These are phyloP conservation scores for Scalesia atractyloides DNA, from an alignment of 129 eudicot genomes.

Conservation along the genomic window DNA sequence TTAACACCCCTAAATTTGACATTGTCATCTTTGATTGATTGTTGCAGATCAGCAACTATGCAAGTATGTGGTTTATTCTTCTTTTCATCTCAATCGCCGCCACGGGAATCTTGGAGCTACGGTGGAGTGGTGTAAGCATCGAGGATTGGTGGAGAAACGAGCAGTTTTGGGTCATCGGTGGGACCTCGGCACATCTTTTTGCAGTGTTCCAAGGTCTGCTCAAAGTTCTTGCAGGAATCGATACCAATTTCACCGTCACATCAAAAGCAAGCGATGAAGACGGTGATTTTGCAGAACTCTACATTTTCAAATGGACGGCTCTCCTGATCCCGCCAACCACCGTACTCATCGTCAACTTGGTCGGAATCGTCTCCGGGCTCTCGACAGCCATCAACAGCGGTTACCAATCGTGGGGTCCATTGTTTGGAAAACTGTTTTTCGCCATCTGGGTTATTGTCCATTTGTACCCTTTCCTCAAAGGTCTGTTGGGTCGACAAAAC, in stretches of 20 bases:
- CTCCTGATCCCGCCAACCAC: constrained; percentile 70
- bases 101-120: constrained; percentile 58
- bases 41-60: constrained; percentile 64
- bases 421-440: constrained; percentile 70
- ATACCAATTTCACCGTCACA: constrained; percentile 63
- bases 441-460: constrained; percentile 74
- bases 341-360: constrained; percentile 52
- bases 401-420: constrained; percentile 68
- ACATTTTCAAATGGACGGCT: constrained; percentile 70
- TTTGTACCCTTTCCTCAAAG: constrained; percentile 67
- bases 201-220: constrained; percentile 70
- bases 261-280: constrained; percentile 61
- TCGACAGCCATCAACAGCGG: constrained; percentile 65
- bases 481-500: constrained; percentile 55
- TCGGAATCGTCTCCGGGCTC: constrained; percentile 62
- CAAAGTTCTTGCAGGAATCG: constrained; percentile 61
- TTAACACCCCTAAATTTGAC: not conserved
- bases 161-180: constrained; percentile 79
- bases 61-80: constrained; percentile 54
- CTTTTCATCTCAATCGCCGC: constrained; percentile 62
- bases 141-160: constrained; percentile 84
- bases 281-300: constrained; percentile 66
- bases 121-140: constrained; percentile 63
- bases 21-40: not conserved
- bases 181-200: constrained; percentile 65